Conservation (phyloP, 31 red algal species). For the Bonnemaisonia californica region DNA sequence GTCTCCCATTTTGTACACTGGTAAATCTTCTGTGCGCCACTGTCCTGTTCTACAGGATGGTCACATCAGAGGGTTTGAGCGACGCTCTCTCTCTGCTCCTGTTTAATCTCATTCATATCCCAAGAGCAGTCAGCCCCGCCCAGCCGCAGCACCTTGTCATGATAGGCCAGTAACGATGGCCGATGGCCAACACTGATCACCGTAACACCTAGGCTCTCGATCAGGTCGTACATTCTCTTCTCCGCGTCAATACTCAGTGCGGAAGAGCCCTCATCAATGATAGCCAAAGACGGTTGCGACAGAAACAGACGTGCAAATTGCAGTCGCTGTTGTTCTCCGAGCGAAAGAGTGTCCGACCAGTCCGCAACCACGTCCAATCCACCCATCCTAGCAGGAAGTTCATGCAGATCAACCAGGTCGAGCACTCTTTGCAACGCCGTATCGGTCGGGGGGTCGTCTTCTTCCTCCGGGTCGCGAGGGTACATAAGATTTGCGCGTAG, state of each 20-base stretch:
- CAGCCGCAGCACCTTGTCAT: conserved; percentile 67
- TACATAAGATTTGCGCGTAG: conserved; percentile 81
- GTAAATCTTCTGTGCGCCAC: too few relatives aligned
- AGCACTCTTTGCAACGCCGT: conserved; percentile 37
- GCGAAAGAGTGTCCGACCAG: conserved; percentile 77
- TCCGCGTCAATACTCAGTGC: conserved; percentile 79
- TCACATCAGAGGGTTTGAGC: conserved; percentile 28
- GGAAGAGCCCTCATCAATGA: conserved; percentile 84
- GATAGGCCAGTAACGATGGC: conserved; percentile 77
- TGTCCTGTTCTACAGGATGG: too few relatives aligned
- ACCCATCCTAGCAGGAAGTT: conserved; percentile 63
- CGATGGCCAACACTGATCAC: conserved; percentile 90
- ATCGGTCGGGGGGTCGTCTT: conserved; percentile 24
- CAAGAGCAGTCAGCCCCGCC: conserved; percentile 1
- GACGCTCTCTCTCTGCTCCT: conserved; percentile 46
- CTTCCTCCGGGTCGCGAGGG: conserved; percentile 31
- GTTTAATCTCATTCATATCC: conserved; percentile 53
- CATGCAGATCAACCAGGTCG: conserved; percentile 61
- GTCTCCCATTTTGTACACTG: too few relatives aligned
- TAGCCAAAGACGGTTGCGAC: conserved; percentile 52
- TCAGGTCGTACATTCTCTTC: conserved; percentile 73
- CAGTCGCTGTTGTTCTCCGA: conserved; percentile 94
- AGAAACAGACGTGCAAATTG: conserved; percentile 82
- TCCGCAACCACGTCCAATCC: conserved; percentile 71
- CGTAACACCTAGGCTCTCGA: conserved; percentile 44